Percentiles rank a stretch among this genome's conserved stretches.
Conservation (phyloP, 192 early-diverging fungal genomes). For the Chytriomyces confervae region DNA sequence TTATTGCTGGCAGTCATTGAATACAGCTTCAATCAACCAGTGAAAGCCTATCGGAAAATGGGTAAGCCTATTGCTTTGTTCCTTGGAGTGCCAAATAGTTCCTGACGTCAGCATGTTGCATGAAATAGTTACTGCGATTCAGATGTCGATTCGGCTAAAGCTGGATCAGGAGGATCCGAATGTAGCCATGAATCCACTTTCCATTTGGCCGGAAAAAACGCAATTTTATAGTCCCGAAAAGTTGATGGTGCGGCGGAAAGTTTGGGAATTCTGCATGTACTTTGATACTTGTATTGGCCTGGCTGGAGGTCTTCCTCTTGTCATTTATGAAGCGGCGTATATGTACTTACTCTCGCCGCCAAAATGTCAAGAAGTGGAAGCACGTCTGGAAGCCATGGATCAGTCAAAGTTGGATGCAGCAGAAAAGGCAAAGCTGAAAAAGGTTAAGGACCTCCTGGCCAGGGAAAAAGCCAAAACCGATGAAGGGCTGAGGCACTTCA, state of each 20-base stretch:
- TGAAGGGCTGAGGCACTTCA: slow-evolving; percentile 3
- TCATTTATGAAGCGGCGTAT: slow-evolving; percentile 25
- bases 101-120: too few relatives aligned
- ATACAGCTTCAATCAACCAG: slow-evolving; percentile 31
- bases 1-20: slow-evolving; percentile 13
- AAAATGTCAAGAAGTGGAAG: background rate
- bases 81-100: background rate
- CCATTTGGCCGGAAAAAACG: slow-evolving; percentile 29
- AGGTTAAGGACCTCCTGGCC: slow-evolving; percentile 5
- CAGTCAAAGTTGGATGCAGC: background rate
- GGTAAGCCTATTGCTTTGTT: slow-evolving; percentile 1
- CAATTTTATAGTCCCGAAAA: slow-evolving; percentile 2
- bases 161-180: slow-evolving; percentile 34
- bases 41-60: slow-evolving; percentile 29
- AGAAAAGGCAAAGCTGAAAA: background rate
- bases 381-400: background rate
- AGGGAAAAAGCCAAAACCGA: background rate
- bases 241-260: slow-evolving; percentile 20
- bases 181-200: slow-evolving; percentile 29
- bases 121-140: slow-evolving; percentile 15
- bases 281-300: slow-evolving; percentile 32
- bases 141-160: slow-evolving; percentile 28
- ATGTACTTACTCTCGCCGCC: slow-evolving; percentile 20
- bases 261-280: slow-evolving; percentile 31
- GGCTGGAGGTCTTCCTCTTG: slow-evolving; percentile 21